Evolutionary conservation across 805 yeast genomes (phyloP).

Genomic region (Deakozyma indianensis): DNA sequence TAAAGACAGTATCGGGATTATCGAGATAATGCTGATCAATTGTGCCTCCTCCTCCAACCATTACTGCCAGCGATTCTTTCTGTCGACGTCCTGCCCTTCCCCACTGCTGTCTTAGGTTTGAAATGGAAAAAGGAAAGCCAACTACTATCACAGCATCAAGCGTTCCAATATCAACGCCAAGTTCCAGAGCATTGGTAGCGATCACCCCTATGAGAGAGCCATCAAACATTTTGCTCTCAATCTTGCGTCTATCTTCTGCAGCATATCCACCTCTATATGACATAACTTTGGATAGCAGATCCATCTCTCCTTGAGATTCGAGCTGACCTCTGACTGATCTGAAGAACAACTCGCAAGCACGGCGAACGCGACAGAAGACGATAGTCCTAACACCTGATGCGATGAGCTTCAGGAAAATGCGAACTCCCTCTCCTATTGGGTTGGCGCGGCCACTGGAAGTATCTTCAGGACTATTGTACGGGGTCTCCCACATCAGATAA

Average conservation of each 20-base stretch:
- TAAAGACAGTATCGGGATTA: slow-evolving; percentile 46
- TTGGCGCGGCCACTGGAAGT: slow-evolving; percentile 47
- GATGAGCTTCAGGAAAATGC: slow-evolving; percentile 51
- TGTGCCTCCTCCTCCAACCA: slow-evolving; percentile 68
- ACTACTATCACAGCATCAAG: slow-evolving; percentile 84
- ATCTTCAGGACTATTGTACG: slow-evolving; percentile 46
- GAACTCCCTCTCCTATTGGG: slow-evolving; percentile 64
- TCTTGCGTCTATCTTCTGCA: slow-evolving; percentile 67
- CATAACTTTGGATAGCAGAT: slow-evolving; percentile 52
- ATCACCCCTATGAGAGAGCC: slow-evolving; percentile 77
- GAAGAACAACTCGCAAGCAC: slow-evolving; percentile 77
- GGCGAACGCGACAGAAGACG: slow-evolving; percentile 78
- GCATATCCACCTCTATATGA: slow-evolving; percentile 94
- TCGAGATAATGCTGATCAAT: slow-evolving; percentile 73
- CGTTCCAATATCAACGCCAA: slow-evolving; percentile 91
- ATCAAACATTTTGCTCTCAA: slow-evolving; percentile 80
- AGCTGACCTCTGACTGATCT: slow-evolving; percentile 57
- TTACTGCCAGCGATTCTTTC: slow-evolving; percentile 65
- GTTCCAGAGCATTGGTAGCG: slow-evolving; percentile 89
- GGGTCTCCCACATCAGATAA: slow-evolving; percentile 76
- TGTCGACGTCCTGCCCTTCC: slow-evolving; percentile 93
- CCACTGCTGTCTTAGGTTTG: slow-evolving; percentile 87
- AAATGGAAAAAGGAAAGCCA: slow-evolving; percentile 81
- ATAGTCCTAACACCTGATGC: slow-evolving; percentile 59
- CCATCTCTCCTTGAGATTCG: slow-evolving; percentile 23